Evolutionary conservation across 306 rosid species (phyloP).

Genomic region (Quercus glauca): DNA sequence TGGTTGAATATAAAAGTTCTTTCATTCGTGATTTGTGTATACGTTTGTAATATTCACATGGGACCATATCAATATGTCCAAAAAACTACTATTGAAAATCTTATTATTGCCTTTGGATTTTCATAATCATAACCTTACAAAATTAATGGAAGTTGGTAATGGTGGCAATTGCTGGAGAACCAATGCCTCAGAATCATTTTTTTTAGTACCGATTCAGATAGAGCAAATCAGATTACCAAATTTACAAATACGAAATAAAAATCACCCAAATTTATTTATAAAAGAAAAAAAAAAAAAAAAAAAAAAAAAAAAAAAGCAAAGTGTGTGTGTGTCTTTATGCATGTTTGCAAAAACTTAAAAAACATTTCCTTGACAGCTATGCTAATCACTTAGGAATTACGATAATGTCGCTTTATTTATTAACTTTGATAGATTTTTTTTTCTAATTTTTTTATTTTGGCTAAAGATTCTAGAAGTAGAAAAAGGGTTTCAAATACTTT

Average conservation of each 20-base stretch:
- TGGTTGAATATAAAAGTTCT: not conserved
- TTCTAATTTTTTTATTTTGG: not conserved
- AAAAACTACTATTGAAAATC: not conserved
- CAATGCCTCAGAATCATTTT: not conserved
- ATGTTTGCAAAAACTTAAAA: not conserved
- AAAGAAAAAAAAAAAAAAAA: no score
- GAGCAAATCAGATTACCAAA: not conserved
- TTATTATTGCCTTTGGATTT: not conserved
- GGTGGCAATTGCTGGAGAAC: constrained; percentile 9
- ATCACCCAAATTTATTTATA: not conserved
- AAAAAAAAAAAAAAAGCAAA: not conserved
- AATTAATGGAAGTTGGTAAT: constrained; percentile 4
- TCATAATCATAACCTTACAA: not conserved
- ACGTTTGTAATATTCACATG: constrained; percentile 8
- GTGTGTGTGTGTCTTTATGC: not conserved
- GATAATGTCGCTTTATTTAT: not conserved
- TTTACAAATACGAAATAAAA: not conserved
- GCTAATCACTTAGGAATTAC: not conserved
- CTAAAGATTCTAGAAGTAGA: not conserved
- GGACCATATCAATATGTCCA: constrained; percentile 23
- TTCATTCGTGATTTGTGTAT: constrained; percentile 18
- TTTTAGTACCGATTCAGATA: not conserved
- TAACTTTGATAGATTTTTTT: not conserved
- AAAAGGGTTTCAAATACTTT: not conserved
- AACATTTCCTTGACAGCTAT: not conserved